Percentiles rank a stretch among this genome's conserved stretches.
Evolutionary conservation across 805 yeast species (phyloP).

Genomic region (Ascoidea asiatica): DNA sequence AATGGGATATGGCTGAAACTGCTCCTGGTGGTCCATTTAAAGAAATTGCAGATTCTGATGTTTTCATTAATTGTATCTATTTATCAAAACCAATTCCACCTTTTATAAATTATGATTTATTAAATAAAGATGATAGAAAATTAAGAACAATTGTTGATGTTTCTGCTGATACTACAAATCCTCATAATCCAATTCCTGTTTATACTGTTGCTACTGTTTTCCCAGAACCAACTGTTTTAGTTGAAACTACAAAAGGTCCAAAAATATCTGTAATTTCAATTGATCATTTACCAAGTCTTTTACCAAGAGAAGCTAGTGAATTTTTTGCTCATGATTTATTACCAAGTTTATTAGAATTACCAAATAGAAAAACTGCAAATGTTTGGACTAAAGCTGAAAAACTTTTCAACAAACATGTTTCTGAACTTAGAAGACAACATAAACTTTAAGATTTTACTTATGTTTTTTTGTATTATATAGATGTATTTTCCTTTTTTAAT

Average conservation of each 20-base stretch:
- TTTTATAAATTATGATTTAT: slow-evolving; percentile 55
- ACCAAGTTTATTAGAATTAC: slow-evolving; percentile 79
- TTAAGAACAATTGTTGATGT: slow-evolving; percentile 93
- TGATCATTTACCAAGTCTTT: slow-evolving; percentile 89
- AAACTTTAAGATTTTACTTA: too few species aligned
- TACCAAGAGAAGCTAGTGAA: slow-evolving; percentile 97
- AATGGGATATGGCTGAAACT: slow-evolving; percentile 98
- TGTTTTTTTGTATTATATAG: too few species aligned
- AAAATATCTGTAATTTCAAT: slow-evolving; percentile 85
- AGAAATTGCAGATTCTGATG: slow-evolving; percentile 78
- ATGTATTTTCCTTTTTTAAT: too few species aligned
- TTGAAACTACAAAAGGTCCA: slow-evolving; percentile 69
- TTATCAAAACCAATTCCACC: slow-evolving; percentile 90
- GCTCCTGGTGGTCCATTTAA: slow-evolving; percentile 93
- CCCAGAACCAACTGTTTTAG: slow-evolving; percentile 79
- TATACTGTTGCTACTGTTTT: slow-evolving; percentile 84
- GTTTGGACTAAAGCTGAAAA: slow-evolving; percentile 88
- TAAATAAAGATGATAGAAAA: slow-evolving; percentile 57
- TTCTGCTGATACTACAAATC: slow-evolving; percentile 97
- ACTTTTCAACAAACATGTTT: slow-evolving; percentile 74
- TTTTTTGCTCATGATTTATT: slow-evolving; percentile 74
- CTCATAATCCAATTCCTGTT: slow-evolving; percentile 95
- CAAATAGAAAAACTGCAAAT: slow-evolving; percentile 68
- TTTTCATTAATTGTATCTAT: slow-evolving; percentile 93
- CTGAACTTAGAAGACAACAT: slow-evolving; percentile 42